phyloP scores from a whole-genome alignment of 257 asterid species.

The Dorcoceras hygrometricum region DNA sequence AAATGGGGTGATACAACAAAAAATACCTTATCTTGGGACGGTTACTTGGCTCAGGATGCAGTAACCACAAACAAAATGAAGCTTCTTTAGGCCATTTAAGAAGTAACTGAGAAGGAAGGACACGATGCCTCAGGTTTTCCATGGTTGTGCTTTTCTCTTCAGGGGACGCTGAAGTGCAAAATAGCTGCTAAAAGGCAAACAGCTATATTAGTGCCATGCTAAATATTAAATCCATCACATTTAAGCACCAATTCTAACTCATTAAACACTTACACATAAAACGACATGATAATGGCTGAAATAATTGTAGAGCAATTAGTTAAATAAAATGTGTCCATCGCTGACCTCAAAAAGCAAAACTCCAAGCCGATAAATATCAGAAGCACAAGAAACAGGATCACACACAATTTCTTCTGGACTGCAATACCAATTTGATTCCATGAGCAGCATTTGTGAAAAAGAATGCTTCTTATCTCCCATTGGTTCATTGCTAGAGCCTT shows the following conservation, averaged over 20 bases:
- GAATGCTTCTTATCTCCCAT: slow-evolving; percentile 50
- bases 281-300: no score
- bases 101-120: slow-evolving; percentile 89
- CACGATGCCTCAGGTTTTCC: slow-evolving; percentile 84
- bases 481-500: slow-evolving; percentile 33
- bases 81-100: slow-evolving; percentile 98
- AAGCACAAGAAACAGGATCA: slow-evolving; percentile 54
- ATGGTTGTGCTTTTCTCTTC: slow-evolving; percentile 77
- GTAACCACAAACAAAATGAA: slow-evolving; percentile 91
- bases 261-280: no score
- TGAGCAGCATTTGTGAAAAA: slow-evolving; percentile 68
- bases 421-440: slow-evolving; percentile 85
- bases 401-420: slow-evolving; percentile 78
- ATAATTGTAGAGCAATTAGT: no score
- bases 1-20: slow-evolving; percentile 2
- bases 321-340: not conserved
- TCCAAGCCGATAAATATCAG: slow-evolving; percentile 88
- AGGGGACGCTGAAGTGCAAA: slow-evolving; percentile 59
- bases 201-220: slow-evolving; percentile 19
- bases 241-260: not conserved
- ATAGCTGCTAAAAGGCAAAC: slow-evolving; percentile 54
- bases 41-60: slow-evolving; percentile 83
- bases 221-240: slow-evolving; percentile 1
- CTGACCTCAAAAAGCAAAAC: slow-evolving; percentile 91
- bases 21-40: slow-evolving; percentile 79